These are phyloP conservation scores for Kazachstania taianensis DNA, from an alignment of 805 yeast genomes.

Conservation along the genomic window DNA sequence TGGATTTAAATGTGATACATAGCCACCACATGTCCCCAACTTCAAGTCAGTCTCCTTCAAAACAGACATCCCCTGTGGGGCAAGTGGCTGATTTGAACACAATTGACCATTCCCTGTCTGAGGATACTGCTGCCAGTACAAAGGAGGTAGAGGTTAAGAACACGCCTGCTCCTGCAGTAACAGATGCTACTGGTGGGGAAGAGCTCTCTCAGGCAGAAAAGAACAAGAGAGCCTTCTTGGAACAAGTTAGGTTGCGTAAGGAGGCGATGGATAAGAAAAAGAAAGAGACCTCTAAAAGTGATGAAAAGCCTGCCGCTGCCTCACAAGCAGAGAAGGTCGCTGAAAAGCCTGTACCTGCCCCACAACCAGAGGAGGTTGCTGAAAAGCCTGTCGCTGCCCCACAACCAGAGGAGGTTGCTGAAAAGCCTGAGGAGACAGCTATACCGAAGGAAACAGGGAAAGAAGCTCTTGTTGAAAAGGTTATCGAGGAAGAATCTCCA, in stretches of 20 bases:
- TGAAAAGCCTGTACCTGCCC: neutral
- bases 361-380: neutral
- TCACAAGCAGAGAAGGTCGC: constrained; percentile 4
- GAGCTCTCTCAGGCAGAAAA: constrained; percentile 20
- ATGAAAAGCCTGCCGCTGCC: constrained; percentile 6
- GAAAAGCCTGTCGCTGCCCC: neutral
- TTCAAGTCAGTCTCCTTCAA: constrained; percentile 1
- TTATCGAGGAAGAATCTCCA: constrained; percentile 1
- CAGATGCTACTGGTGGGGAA: constrained; percentile 3
- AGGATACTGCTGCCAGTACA: constrained; percentile 1
- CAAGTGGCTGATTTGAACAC: neutral
- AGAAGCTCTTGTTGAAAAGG: neutral
- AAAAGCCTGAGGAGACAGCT: constrained; percentile 7
- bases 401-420: constrained; percentile 1
- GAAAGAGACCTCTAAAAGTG: too few species aligned
- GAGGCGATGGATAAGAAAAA: constrained; percentile 24
- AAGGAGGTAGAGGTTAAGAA: neutral
- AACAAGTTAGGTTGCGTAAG: constrained; percentile 27
- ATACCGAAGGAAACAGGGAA: neutral
- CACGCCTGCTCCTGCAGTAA: constrained; percentile 1
- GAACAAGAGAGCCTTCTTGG: constrained; percentile 25
- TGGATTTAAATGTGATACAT: constrained; percentile 22
- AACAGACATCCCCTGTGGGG: neutral
- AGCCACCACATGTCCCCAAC: constrained; percentile 1
- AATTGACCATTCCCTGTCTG: neutral